phyloP scores from a whole-genome alignment of 176 grass and related monocot species.

The Lolium multiflorum region DNA sequence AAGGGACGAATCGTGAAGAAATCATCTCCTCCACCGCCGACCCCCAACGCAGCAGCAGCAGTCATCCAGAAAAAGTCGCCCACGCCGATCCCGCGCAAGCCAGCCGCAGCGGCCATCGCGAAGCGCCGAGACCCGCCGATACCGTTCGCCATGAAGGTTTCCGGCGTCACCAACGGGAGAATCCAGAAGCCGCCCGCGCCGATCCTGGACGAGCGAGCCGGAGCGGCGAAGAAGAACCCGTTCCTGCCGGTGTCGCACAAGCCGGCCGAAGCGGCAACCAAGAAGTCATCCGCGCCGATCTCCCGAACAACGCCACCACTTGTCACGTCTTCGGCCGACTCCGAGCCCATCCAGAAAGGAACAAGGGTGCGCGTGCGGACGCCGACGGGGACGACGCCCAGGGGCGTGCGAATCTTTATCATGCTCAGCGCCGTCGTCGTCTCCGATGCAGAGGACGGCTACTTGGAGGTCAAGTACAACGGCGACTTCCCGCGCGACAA shows the following conservation, averaged over 20 bases:
- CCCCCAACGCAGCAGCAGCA: not conserved
- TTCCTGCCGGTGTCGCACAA: not conserved
- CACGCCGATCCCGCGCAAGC: not conserved
- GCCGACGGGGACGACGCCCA: not conserved
- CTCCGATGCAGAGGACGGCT: not conserved
- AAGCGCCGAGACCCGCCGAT: not conserved
- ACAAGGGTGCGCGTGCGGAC: slow-evolving; percentile 14
- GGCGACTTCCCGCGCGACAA: not conserved
- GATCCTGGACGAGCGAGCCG: not conserved
- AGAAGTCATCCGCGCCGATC: not conserved
- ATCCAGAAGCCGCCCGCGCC: not conserved
- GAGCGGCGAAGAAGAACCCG: not conserved
- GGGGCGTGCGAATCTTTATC: slow-evolving; percentile 5
- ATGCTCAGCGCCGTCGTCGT: slow-evolving; percentile 11
- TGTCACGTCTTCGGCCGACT: too few relatives aligned
- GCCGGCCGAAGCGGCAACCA: not conserved
- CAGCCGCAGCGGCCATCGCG: not conserved
- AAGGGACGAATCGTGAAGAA: not conserved
- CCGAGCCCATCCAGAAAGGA: not conserved
- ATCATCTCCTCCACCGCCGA: not conserved
- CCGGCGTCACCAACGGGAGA: not conserved
- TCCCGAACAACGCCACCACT: not conserved
- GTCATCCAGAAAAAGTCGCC: not conserved
- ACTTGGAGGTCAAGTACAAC: not conserved
- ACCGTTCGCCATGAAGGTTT: not conserved